These are phyloP conservation scores for Plenodomus tracheiphilus DNA, from an alignment of 2,329 filamentous ascomycete genomes.

Conservation along the genomic window DNA sequence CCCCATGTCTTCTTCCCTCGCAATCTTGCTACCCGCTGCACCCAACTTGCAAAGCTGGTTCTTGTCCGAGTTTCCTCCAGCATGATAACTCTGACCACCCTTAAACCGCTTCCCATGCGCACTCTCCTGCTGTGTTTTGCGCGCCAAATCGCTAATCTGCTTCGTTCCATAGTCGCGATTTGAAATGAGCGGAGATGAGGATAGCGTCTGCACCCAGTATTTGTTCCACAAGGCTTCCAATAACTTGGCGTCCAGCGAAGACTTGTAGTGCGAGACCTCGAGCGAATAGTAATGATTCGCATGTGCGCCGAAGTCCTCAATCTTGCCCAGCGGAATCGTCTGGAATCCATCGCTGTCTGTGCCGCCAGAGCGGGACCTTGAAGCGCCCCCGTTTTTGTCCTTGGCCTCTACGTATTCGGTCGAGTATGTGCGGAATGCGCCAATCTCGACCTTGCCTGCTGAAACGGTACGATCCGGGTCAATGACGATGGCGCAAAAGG, in stretches of 20 bases:
- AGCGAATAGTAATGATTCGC: constrained; percentile 87
- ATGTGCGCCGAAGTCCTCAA: constrained; percentile 94
- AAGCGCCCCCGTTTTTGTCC: constrained; percentile 43
- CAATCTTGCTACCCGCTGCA: constrained; percentile 64
- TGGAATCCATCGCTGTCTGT: constrained; percentile 65
- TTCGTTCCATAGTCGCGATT: constrained; percentile 93
- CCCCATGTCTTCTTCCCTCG: constrained; percentile 65
- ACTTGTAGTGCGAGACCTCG: constrained; percentile 93
- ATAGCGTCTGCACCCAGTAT: constrained; percentile 97
- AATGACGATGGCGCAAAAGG: constrained; percentile 93
- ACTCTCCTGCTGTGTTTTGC: constrained; percentile 74
- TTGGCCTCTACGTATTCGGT: constrained; percentile 61
- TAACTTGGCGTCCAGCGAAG: constrained; percentile 81
- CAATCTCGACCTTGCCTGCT: constrained; percentile 94
- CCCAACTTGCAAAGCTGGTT: constrained; percentile 62
- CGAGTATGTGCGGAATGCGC: constrained; percentile 91
- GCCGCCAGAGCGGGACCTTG: constrained; percentile 32
- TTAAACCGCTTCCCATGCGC: constrained; percentile 43
- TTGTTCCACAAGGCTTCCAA: constrained; percentile 96
- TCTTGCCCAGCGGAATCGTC: constrained; percentile 87
- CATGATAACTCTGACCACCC: constrained; percentile 11
- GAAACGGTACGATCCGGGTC: constrained; percentile 95
- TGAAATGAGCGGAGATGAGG: constrained; percentile 84
- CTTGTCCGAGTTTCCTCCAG: constrained; percentile 11
- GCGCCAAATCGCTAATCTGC: constrained; percentile 85